A percentile compares a stretch with the other conserved stretches of the same genome.
These are phyloP conservation scores for Alternaria triticimaculans DNA, from an alignment of 2,329 filamentous ascomycete genomes.

Conservation along the genomic window DNA sequence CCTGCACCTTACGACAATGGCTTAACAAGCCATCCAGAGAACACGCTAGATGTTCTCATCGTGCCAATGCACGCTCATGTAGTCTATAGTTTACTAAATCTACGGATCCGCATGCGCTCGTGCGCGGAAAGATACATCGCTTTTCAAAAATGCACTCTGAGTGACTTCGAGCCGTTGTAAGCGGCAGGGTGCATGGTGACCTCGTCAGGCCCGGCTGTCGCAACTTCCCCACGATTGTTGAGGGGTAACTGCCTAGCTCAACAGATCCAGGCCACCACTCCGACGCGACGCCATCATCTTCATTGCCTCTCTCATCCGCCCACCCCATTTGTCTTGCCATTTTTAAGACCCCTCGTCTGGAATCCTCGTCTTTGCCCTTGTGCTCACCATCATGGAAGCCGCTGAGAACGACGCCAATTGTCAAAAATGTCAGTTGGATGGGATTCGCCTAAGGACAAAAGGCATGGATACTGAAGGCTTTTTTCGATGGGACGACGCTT, in stretches of 20 bases:
- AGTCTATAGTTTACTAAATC: slow-evolving; percentile 16
- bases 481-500: not conserved
- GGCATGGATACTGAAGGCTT: not conserved
- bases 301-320: not conserved
- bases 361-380: not conserved
- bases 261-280: not conserved
- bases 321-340: not conserved
- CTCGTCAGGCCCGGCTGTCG: not conserved
- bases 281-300: not conserved
- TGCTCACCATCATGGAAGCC: not conserved
- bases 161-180: not conserved
- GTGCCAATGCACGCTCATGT: slow-evolving; percentile 32
- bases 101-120: slow-evolving; percentile 34
- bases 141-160: not conserved
- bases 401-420: not conserved
- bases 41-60: slow-evolving; percentile 14
- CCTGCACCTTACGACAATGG: not conserved
- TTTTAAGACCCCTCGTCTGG: not conserved
- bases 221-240: not conserved
- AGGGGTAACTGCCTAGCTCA: not conserved
- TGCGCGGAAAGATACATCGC: slow-evolving; percentile 19
- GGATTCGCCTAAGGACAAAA: not conserved
- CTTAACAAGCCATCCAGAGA: not conserved
- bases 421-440: not conserved
- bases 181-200: not conserved